phyloP scores from a whole-genome alignment of 129 eudicot genomes.

The Chrysanthemum lavandulifolium region DNA sequence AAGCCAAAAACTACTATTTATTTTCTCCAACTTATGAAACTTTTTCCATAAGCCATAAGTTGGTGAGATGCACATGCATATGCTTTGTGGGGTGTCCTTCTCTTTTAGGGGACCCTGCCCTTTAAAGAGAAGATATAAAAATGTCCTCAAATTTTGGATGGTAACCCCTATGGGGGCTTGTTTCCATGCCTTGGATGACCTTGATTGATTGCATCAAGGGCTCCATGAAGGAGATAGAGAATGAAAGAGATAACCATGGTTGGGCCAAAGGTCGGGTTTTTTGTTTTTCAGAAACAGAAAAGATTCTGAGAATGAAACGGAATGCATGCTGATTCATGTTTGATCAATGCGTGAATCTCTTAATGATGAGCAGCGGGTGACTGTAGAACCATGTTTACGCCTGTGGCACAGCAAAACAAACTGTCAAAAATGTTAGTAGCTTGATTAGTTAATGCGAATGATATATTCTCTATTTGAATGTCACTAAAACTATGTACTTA shows the following conservation, averaged over 20 bases:
- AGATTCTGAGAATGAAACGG: slow-evolving; percentile 28
- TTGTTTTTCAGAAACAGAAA: slow-evolving; percentile 30
- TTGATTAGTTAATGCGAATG: background rate
- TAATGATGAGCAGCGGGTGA: slow-evolving; percentile 77
- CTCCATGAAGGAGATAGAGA: slow-evolving; percentile 30
- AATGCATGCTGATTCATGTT: slow-evolving; percentile 24
- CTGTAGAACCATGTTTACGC: slow-evolving; percentile 77
- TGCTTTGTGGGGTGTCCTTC: slow-evolving; percentile 55
- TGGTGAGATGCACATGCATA: slow-evolving; percentile 77
- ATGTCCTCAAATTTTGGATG: slow-evolving; percentile 43
- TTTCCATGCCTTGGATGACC: slow-evolving; percentile 41
- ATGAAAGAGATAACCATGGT: slow-evolving; percentile 74
- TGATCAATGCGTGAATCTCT: slow-evolving; percentile 46
- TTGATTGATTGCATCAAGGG: slow-evolving; percentile 34
- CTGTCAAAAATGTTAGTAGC: slow-evolving; percentile 86
- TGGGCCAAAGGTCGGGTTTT: slow-evolving; percentile 65
- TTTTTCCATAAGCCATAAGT: slow-evolving; percentile 34
- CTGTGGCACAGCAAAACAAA: slow-evolving; percentile 99
- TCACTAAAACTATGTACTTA: no score
- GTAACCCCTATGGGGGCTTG: slow-evolving; percentile 76
- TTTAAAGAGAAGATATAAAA: slow-evolving; percentile 33
- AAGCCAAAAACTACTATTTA: slow-evolving; percentile 22
- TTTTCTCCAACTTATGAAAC: slow-evolving; percentile 38
- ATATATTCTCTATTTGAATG: no score
- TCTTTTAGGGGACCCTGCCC: slow-evolving; percentile 70